Conservation (phyloP, 1,284 basidiomycete genomes). For the Peniophora sp. region DNA sequence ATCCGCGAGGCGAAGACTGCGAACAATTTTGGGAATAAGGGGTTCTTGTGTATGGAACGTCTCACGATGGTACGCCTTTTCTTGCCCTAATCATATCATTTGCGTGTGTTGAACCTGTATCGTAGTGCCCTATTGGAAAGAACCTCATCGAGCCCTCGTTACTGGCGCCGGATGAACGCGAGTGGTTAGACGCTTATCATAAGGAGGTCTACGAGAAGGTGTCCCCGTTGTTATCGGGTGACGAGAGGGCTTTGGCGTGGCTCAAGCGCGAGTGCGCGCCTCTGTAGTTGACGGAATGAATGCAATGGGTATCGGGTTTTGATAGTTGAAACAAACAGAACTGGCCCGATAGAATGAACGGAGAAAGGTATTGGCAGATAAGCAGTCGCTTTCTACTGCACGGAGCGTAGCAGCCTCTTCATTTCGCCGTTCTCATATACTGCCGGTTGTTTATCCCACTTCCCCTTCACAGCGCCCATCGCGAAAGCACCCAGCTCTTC, state of each 20-base stretch:
- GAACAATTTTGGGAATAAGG: slow-evolving; percentile 82
- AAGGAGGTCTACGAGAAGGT: slow-evolving; percentile 73
- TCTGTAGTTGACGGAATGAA: slow-evolving; percentile 21
- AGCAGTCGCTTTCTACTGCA: too few relatives aligned
- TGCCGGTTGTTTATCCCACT: slow-evolving; percentile 3
- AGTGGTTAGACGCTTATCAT: slow-evolving; percentile 88
- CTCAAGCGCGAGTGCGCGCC: slow-evolving; percentile 63
- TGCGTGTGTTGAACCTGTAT: neutral
- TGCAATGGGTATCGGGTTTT: too few relatives aligned
- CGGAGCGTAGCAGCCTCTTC: slow-evolving; percentile 3
- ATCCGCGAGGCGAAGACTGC: slow-evolving; percentile 67
- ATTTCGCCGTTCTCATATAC: slow-evolving; percentile 11
- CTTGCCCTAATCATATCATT: neutral
- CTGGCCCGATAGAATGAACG: too few relatives aligned
- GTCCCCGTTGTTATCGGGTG: slow-evolving; percentile 62
- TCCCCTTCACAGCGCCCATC: slow-evolving; percentile 8
- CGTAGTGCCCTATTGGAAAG: slow-evolving; percentile 81
- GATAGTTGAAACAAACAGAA: too few relatives aligned
- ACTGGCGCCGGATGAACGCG: slow-evolving; percentile 58
- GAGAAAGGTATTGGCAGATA: too few relatives aligned
- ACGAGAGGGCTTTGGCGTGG: slow-evolving; percentile 73
- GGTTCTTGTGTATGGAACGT: slow-evolving; percentile 77
- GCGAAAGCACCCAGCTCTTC: slow-evolving; percentile 9
- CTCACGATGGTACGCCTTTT: slow-evolving; percentile 62
- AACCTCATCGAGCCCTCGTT: slow-evolving; percentile 69